Percentiles rank a stretch among this genome's conserved stretches.
Conservation (phyloP, 495 filamentous ascomycete species). For the Xylaria acuta region DNA sequence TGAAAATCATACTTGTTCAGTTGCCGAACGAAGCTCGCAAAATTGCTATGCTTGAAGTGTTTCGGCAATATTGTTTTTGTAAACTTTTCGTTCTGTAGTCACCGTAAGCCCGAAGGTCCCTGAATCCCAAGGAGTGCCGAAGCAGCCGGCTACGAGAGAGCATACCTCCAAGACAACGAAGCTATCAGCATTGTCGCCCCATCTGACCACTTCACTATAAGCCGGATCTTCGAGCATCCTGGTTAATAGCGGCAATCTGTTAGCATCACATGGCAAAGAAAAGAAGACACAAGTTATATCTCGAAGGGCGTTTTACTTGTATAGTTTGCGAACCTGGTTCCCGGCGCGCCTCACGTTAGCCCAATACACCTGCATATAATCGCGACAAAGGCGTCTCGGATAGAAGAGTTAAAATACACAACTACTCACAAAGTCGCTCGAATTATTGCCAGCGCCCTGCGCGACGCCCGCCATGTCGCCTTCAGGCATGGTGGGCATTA, state of each 20-base stretch:
- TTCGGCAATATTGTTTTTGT: constrained; percentile 96
- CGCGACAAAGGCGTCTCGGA: constrained; percentile 29
- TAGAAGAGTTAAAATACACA: constrained; percentile 8
- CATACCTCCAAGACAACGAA: constrained; percentile 96
- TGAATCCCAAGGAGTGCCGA: not conserved
- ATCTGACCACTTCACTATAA: constrained; percentile 90
- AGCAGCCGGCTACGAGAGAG: constrained; percentile 18
- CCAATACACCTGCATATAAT: constrained; percentile 29
- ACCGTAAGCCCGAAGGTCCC: constrained; percentile 10
- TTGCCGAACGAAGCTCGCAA: constrained; percentile 97
- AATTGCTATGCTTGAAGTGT: constrained; percentile 99
- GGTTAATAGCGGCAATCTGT: constrained; percentile 33
- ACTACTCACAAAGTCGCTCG: constrained; percentile 57
- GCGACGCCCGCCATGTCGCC: constrained; percentile 46
- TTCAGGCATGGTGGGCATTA: constrained; percentile 48
- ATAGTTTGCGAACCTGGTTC: constrained; percentile 90
- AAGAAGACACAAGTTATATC: constrained; percentile 15
- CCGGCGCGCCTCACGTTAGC: constrained; percentile 29
- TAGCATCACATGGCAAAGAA: constrained; percentile 32
- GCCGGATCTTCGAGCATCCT: constrained; percentile 98
- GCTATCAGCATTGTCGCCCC: constrained; percentile 92
- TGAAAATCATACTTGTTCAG: constrained; percentile 99
- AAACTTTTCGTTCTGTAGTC: constrained; percentile 89
- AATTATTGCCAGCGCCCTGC: constrained; percentile 53
- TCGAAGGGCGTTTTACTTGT: constrained; percentile 70